Percentiles rank a stretch among this genome's conserved stretches.
These are phyloP conservation scores for Cyberlindnera galapagoensis DNA, from an alignment of 805 yeast species.

Conservation along the genomic window DNA sequence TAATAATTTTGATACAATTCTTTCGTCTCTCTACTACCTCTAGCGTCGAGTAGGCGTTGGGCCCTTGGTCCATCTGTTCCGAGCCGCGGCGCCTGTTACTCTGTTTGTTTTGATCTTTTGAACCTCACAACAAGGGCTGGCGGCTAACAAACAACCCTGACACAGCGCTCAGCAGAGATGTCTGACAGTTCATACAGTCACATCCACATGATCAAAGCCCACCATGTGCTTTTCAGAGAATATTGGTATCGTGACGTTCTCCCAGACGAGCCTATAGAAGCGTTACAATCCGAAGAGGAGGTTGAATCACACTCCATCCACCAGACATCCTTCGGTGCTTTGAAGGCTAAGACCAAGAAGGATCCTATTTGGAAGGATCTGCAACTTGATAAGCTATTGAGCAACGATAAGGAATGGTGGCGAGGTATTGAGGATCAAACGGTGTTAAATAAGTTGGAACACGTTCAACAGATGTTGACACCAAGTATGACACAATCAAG, in stretches of 20 bases:
- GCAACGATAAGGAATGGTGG: conserved; percentile 17
- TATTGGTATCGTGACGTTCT: conserved; percentile 25
- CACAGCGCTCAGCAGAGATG: too few species aligned
- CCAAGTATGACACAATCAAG: not conserved
- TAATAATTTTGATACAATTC: too few species aligned
- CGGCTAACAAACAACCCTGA: too few species aligned
- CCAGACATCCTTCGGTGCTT: conserved; percentile 22
- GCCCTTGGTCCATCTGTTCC: too few species aligned
- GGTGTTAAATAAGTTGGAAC: conserved; percentile 14
- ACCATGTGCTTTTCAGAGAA: conserved; percentile 28
- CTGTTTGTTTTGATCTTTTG: too few species aligned
- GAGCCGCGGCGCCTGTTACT: too few species aligned
- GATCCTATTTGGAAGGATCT: conserved; percentile 25
- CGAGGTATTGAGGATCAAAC: conserved; percentile 9
- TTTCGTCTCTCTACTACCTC: too few species aligned
- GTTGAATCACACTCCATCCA: conserved; percentile 7
- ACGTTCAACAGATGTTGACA: not conserved
- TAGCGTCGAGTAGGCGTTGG: too few species aligned
- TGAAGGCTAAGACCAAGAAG: conserved; percentile 12
- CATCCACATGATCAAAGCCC: conserved; percentile 21
- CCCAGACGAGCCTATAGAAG: conserved; percentile 23
- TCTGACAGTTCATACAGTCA: conserved; percentile 4
- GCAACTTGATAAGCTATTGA: conserved; percentile 19
- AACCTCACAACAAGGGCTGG: too few species aligned
- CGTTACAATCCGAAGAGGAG: conserved; percentile 13